Evolutionary conservation across 2,329 filamentous ascomycete species (phyloP), one percentile per base, ranked within the genome.

Genomic region (Pseudovirgaria hyperparasitica): DNA sequence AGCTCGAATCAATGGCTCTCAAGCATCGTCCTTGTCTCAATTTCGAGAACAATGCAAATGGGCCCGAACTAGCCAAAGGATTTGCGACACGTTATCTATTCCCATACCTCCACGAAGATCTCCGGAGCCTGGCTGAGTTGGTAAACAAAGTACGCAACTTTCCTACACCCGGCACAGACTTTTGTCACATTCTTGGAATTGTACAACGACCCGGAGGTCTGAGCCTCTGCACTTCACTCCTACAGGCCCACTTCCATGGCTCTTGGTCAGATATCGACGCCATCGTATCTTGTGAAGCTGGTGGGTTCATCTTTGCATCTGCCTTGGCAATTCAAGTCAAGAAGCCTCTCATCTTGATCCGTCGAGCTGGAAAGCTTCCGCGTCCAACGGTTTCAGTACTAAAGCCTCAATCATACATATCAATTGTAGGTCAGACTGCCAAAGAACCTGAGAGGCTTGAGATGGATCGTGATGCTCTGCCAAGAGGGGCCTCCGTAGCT

Each of bases 121-220:
- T 72, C 10, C 41, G 59, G 27, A 50, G 42, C 28, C 54, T 77
- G 2, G 47, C 49, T 15, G 29, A 46, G 16, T 71, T 75, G 67
- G 62, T 72, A 9, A 55, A 49, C 16, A 11, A 32, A 5, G 40
- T 67, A 19, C 54, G 60, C 14, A 39, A 65, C 43, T 74, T 70
- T 43, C 70, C 71, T 37, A 50, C 50, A 4, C 45, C 31, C 0
- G 61, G 54, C 11, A 62, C 74, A 36, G 40, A 62, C 4, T 76
- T 76, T 42, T 67, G 61, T 25, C 67, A 76, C 32, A 58, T 76
- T 2, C 64, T 77, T 23, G 53, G 53, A 38, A 70, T 76, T 31
- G 35, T 55, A 15, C 60, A 74, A 43, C 58, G 63, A 24, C 57
- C 51, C 0, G 57, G 54, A 24, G 71, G 71, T 5, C 42, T 76